Evolutionary conservation across 345 rosid genomes (phyloP), one percentile per base, ranked within the genome.

Genomic region (Euphorbia lathyris): DNA sequence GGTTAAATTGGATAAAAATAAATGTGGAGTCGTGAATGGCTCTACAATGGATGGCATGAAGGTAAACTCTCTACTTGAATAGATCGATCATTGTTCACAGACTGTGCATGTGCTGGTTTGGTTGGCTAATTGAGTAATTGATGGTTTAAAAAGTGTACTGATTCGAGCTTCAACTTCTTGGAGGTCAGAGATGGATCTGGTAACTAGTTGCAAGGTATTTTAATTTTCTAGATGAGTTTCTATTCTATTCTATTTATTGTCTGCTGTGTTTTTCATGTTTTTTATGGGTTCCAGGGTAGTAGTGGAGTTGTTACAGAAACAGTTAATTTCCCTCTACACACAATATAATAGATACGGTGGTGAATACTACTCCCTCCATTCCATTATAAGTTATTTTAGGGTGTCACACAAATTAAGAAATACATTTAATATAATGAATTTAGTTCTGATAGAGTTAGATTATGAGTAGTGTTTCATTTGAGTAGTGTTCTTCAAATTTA

Each of bases 41-140:
- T 91, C 98, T 7, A 92, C 87, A 70, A 70, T 93, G 93, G 97
- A 96, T 27, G 97, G 97, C 75, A 88, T 92, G 96, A 85, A 86
- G 93, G 97, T 91, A 86, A 32, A 76, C 47, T 8, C 47, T 63
- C 10, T 71, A 56, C 71, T 63, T 59, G 55, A 71, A 67, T 76
- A 78, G 91, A 89, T 85, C 84, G 78, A 69, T 75, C 63, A 81
- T 58, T 78, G 70, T 77, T 72, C 64, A 50, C 64, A 59, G 76
- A 66, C 63, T 66, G 67, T 69, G 48, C 65, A 65, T 72, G 73
- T 61, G 71, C 32, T 65, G 63, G 74, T 73, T 80, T 71, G 74
- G 65, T 48, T 47, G 57, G 57, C 51, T 73, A 51, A 1, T 64
- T 64, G 36, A 62, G 58, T 25, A 50, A 55, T 68, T 64, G 73